Conservation (phyloP, 108 stramenopile genomes). For the Fistulifera pelliculosa region DNA sequence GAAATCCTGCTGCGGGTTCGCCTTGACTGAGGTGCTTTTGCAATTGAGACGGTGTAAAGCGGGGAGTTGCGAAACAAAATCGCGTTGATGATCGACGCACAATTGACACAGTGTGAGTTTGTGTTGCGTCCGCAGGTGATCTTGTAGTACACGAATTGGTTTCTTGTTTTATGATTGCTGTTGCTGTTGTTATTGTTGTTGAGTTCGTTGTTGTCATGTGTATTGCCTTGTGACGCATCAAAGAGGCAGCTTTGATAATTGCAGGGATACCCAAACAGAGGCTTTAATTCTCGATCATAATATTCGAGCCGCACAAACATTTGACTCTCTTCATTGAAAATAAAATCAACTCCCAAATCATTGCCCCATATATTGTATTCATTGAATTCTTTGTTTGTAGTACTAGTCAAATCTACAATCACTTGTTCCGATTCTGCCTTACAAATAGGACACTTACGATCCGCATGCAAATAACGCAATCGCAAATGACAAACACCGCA, state of each 20-base stretch:
- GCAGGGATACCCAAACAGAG: conserved; percentile 62
- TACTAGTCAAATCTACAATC: conserved; percentile 52
- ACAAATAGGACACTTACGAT: conserved; percentile 73
- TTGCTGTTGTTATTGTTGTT: conserved; percentile 17
- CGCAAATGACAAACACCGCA: conserved; percentile 71
- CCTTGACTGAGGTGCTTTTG: conserved; percentile 59
- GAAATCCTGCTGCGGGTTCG: conserved; percentile 64
- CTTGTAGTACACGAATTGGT: conserved; percentile 37
- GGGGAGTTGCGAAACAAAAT: conserved; percentile 59
- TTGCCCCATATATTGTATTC: conserved; percentile 72
- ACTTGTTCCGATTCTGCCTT: conserved; percentile 54
- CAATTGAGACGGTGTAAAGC: conserved; percentile 56
- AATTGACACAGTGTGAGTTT: conserved; percentile 57
- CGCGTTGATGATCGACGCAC: conserved; percentile 72
- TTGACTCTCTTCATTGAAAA: conserved; percentile 54
- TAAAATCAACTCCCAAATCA: conserved; percentile 39
- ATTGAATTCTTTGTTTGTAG: conserved; percentile 19
- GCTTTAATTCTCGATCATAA: conserved; percentile 39
- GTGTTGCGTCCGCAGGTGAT: conserved; percentile 67
- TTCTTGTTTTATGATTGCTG: conserved; percentile 9
- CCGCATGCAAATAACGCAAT: conserved; percentile 57
- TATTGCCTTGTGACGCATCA: conserved; percentile 10
- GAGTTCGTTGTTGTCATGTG: background rate
- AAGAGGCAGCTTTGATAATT: conserved; percentile 32
- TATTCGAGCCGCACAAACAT: conserved; percentile 65